These are phyloP conservation scores for Delphinella strobiligena DNA, from an alignment of 2,329 filamentous ascomycete genomes.

Conservation along the genomic window DNA sequence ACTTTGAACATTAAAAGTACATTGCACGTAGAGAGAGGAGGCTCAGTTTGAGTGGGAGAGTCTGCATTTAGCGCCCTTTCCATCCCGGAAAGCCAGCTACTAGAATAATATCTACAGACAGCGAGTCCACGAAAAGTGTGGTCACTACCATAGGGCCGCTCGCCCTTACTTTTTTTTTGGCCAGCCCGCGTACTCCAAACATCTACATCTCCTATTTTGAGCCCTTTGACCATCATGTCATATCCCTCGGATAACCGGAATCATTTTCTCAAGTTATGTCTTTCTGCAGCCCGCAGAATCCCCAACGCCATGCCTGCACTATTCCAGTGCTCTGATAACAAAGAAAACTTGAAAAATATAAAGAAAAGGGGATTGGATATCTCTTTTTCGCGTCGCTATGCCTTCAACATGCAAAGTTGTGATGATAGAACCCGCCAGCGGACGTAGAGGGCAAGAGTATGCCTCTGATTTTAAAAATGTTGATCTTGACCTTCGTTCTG, in stretches of 20 bases:
- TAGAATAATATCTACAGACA: slow-evolving; percentile 7
- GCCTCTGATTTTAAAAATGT: slow-evolving; percentile 1
- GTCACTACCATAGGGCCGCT: slow-evolving; percentile 2
- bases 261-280: slow-evolving; percentile 4
- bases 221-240: too few species aligned
- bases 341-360: not conserved
- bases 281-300: slow-evolving; percentile 7
- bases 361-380: not conserved
- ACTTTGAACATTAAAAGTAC: too few species aligned
- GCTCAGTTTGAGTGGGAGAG: slow-evolving; percentile 3
- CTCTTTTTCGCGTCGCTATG: not conserved
- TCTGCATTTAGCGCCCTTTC: slow-evolving; percentile 3
- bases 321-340: not conserved
- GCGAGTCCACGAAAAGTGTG: slow-evolving; percentile 6
- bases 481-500: not conserved
- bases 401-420: slow-evolving; percentile 1
- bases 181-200: slow-evolving; percentile 8
- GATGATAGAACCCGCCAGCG: slow-evolving; percentile 1
- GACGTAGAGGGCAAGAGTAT: not conserved
- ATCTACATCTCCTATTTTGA: slow-evolving; percentile 2
- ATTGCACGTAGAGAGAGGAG: not conserved
- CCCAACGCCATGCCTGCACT: not conserved
- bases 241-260: not conserved
- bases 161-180: slow-evolving; percentile 8
- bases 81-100: not conserved